phyloP scores from a whole-genome alignment of 805 yeast genomes.

The Yarrowia sp. region DNA sequence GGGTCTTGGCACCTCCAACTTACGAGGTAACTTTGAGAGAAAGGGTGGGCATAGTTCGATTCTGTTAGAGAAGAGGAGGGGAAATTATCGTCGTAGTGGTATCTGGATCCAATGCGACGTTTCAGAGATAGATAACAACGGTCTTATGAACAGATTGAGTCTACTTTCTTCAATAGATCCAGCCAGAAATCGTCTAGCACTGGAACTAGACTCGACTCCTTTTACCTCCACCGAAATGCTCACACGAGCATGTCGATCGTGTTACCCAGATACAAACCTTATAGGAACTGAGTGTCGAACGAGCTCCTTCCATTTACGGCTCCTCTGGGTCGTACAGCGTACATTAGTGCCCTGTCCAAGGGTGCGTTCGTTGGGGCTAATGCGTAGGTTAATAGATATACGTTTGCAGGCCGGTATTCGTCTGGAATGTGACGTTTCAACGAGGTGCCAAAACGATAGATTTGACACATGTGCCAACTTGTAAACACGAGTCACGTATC shows the following conservation, averaged over 20 bases:
- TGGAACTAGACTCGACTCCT: too few relatives aligned
- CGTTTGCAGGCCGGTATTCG: background rate
- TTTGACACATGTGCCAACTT: background rate
- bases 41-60: slow-evolving; percentile 21
- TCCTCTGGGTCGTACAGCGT: background rate
- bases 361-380: background rate
- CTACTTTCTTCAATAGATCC: too few relatives aligned
- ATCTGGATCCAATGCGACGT: background rate
- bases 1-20: background rate
- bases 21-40: background rate
- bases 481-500: slow-evolving; percentile 18
- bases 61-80: background rate
- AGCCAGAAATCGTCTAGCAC: too few relatives aligned
- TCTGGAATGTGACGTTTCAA: slow-evolving; percentile 19
- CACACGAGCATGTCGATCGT: slow-evolving; percentile 22
- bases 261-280: slow-evolving; percentile 9
- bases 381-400: background rate
- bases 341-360: background rate
- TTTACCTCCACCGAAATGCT: slow-evolving; percentile 4
- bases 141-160: too few relatives aligned
- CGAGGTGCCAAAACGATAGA: background rate
- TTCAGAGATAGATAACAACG: background rate
- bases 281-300: slow-evolving; percentile 1
- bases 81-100: background rate
- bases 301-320: slow-evolving; percentile 27